Evolutionary conservation across 2,329 filamentous ascomycete species (phyloP), one percentile per base, ranked within the genome.

Genomic region (Xylaria sp.): DNA sequence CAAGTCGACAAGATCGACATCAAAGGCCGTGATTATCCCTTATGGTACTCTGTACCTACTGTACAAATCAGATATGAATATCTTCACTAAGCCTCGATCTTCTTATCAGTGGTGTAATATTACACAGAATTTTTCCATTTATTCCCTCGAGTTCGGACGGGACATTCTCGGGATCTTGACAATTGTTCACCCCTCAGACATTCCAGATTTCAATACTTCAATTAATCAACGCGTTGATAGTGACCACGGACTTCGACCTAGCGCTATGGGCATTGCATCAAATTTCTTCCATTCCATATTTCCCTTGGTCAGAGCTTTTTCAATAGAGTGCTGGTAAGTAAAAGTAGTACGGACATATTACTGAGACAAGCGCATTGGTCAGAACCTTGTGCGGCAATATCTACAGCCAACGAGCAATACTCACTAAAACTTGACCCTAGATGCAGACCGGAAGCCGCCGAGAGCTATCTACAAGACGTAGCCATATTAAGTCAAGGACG

Each of bases 351-450:
- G 43, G 43, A 50, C n/a, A 60, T 60, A 21, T 40, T 51, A 46
- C 46, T 56, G 38, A 61, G 52, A 61, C 58, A 51, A 38, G 46
- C 21, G 40, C 38, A 46, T 57, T 54, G 43, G 54, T 23, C 42
- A 43, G 45, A 54, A 40, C 25, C 49, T 50, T 50, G 25, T 25
- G 35, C 17, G 31, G n/a, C 14, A 54, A 53, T 43, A 28, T 28
- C 25, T 46, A 28, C 43, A 4, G 43, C 50, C 4, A 38, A 42
- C 9, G 15, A 37, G 15, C 4, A 37, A 35, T 25, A 15, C n/a
- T 9, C 25, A 21, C n/a, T 23, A 7, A 9, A 5, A 31, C 28
- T 5, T 31, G 28, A 9, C 28, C 17, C 3, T 23, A 21, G 8
- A 38, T 28, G 40, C 49, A 38, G 11, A 15, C 45, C 45, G 23